phyloP scores from a whole-genome alignment of 23 red algal species.

The Agarophyton chilense region DNA sequence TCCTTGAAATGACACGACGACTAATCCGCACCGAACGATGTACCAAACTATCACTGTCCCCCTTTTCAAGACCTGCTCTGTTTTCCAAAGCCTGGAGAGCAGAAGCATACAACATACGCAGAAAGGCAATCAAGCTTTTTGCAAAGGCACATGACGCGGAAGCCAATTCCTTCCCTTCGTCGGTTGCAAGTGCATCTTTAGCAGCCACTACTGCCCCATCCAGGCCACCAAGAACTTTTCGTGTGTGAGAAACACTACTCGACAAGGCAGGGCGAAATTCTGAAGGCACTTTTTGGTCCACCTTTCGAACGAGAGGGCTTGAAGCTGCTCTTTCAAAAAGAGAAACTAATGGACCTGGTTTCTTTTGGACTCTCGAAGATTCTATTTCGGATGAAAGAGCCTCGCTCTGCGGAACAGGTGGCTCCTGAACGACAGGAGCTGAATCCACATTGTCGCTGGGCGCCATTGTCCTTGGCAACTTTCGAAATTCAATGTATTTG shows the following conservation, averaged over 20 bases:
- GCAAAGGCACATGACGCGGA: slow-evolving; percentile 12
- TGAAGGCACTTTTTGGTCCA: background rate
- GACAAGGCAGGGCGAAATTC: background rate
- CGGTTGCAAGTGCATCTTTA: background rate
- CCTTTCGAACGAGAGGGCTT: background rate
- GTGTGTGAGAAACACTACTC: background rate
- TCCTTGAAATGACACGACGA: slow-evolving; percentile 1
- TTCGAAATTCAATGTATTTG: background rate
- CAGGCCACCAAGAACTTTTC: background rate
- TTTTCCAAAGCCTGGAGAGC: background rate
- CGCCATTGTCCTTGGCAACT: background rate
- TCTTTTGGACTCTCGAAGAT: background rate
- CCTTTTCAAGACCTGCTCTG: background rate
- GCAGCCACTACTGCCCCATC: background rate
- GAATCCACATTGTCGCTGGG: background rate
- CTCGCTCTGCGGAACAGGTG: background rate
- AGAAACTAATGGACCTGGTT: background rate
- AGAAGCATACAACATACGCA: background rate
- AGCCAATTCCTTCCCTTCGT: slow-evolving; percentile 10
- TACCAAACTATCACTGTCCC: background rate
- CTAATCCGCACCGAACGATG: background rate
- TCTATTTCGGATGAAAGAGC: background rate
- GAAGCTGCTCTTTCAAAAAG: background rate
- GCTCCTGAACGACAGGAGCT: background rate
- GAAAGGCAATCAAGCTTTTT: background rate